Evolutionary conservation across 306 rosid genomes (phyloP), one percentile per base, ranked within the genome.

Genomic region (Quercus agrifolia): DNA sequence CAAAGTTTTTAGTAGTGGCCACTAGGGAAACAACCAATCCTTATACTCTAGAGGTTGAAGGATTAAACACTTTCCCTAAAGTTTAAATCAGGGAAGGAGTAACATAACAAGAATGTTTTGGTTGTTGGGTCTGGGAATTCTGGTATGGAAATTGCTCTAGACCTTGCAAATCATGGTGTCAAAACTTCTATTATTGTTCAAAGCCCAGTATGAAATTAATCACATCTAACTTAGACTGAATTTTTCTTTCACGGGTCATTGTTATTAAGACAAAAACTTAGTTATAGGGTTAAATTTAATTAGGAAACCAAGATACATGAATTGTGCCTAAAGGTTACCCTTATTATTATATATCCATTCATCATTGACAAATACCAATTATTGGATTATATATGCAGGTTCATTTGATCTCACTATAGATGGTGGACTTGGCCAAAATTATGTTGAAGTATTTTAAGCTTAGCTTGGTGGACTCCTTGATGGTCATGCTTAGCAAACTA

Each of bases 61-160:
- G 97, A 2, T 71, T 92, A 63, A 49, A 70, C 21, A 66, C 71
- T 3, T 91, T 91, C 57, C 9, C 23, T 3, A 92, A 91, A 14
- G 58, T 91, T 63, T 4, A 78, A 82, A 58, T 79, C 82, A 20
- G 96, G 92, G 15, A 80, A 79, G 35, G 86, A 78, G 25, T 88
- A 83, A 25, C 14, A 41, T 15, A 76, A 74, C 30, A 72, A 86
- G 56, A 82, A 73, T 30, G 96, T 91, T 83, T 84, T 92, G 58
- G 96, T 90, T 19, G 96, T 90, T 18, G 97, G 97, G 15, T 80
- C 92, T 41, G 95, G 95, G 2, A 92, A 90, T 85, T 92, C 95
- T 28, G 96, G 88, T 46, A 86, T 89, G 92, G 96, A 92, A 56
- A 92, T 92, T 9, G 88, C 96, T 0, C 51, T 85, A 1, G 96